Base-by-base conservation (phyloP, 805 yeast species). In the Jamesozyma piceae region DNA sequence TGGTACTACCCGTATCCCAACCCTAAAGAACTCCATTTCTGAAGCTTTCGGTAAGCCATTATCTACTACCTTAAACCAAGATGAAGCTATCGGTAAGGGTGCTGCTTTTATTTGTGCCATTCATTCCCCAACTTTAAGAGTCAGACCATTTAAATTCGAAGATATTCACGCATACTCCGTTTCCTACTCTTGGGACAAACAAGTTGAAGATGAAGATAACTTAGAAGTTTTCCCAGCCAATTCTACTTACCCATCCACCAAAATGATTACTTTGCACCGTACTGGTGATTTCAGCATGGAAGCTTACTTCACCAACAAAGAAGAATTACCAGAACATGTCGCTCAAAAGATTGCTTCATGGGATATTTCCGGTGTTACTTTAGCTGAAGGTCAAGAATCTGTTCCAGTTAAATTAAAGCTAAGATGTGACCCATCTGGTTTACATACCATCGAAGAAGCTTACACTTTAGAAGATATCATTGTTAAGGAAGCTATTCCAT, bases 61-160 rank as follows among this genome's bases (percentile, higher is more conserved):
- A 63, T 85, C 96, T 33, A 83, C 84, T 74, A 94, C 97, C 55
- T 78, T 94, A 70, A 92, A 92, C 77, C 97, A 89, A 73, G 99
- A 92, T 65, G 99, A 92, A 76, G 96, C 98, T 50, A 83, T 90
- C 65, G 97, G 98, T 44, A 86, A 90, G 69, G 99, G 99, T 74
- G 95, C 95, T 58, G 96, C 98, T 38, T 92, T 92, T 70, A 84
- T 92, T 61, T 92, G 98, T 69, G 99, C 98, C 54, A 85, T 88
- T 72, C 97, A 89, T 75, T 90, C 97, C 29, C 98, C 98, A 69
- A 89, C 97, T 52, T 79, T 92, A 59, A 85, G 98, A 73, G 98
- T 92, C 42, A 84, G 97, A 71, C 96, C 96, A 54, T 92, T 92
- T 82, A 90, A 90, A 72, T 92, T 89, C 64, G 96, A 90, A 73